Evolutionary conservation across 108 stramenopile species (phyloP).

Genomic region (Cylindrotheca closterium): DNA sequence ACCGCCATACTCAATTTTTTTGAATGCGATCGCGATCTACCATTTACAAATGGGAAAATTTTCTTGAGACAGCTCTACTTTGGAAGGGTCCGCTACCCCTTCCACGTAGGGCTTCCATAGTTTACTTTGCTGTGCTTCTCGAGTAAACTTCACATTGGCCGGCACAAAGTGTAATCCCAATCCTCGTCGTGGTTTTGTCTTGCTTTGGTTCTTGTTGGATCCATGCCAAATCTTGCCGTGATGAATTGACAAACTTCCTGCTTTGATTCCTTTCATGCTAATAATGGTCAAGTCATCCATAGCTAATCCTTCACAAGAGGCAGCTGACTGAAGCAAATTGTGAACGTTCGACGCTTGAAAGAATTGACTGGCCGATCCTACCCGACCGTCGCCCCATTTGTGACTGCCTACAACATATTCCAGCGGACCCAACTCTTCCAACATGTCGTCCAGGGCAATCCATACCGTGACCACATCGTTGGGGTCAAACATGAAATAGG

Average conservation of each 20-base stretch:
- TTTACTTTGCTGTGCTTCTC: conserved; percentile 55
- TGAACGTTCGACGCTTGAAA: conserved; percentile 42
- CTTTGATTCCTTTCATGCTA: conserved; percentile 59
- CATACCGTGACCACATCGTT: conserved; percentile 79
- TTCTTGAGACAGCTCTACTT: conserved; percentile 42
- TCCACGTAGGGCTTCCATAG: conserved; percentile 68
- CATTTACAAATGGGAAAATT: conserved; percentile 42
- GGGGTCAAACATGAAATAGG: conserved; percentile 83
- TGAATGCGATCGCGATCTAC: not conserved
- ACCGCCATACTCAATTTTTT: not conserved
- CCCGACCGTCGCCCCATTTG: conserved; percentile 63
- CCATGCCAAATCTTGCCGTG: conserved; percentile 85
- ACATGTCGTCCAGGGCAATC: conserved; percentile 85
- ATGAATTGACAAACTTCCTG: conserved; percentile 74
- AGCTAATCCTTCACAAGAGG: conserved; percentile 48
- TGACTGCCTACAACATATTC: conserved; percentile 78
- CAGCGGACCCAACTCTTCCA: conserved; percentile 71
- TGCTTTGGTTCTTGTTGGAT: conserved; percentile 55
- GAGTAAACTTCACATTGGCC: conserved; percentile 63
- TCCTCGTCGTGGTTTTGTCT: conserved; percentile 54
- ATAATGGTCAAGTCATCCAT: conserved; percentile 43
- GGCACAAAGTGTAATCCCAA: conserved; percentile 82
- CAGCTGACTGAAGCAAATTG: conserved; percentile 51
- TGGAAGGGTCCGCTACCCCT: conserved; percentile 24
- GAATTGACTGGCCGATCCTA: conserved; percentile 61